Percentiles rank a stretch among this genome's conserved stretches.
These are phyloP conservation scores for Casuarina glauca DNA, from an alignment of 306 rosid species.

Conservation along the genomic window DNA sequence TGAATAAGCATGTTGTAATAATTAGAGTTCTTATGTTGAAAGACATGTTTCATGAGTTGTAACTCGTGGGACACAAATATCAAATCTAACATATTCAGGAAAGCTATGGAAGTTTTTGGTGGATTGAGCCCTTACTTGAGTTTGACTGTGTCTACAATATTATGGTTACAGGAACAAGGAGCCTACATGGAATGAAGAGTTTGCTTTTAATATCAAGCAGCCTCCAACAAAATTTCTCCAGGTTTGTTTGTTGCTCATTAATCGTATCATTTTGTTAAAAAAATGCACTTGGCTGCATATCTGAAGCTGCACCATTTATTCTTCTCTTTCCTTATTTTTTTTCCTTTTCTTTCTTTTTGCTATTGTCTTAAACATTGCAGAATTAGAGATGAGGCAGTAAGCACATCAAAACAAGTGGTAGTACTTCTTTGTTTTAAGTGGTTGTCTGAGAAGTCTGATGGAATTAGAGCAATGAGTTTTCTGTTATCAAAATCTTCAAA, in stretches of 20 bases:
- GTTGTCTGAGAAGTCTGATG: neutral
- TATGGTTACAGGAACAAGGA: constrained; percentile 63
- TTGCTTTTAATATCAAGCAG: constrained; percentile 64
- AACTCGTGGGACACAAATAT: neutral
- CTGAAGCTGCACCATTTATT: neutral
- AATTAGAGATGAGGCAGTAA: neutral
- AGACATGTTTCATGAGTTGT: constrained; percentile 20
- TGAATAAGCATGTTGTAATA: neutral
- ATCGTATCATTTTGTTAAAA: neutral
- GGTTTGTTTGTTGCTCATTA: constrained; percentile 52
- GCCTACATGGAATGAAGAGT: constrained; percentile 91
- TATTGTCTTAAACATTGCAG: neutral
- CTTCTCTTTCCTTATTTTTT: neutral
- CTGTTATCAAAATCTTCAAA: neutral
- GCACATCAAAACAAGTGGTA: neutral
- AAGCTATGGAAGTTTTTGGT: neutral
- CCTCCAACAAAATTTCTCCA: constrained; percentile 64
- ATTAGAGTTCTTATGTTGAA: constrained; percentile 16
- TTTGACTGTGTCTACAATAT: constrained; percentile 27
- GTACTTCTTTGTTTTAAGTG: neutral
- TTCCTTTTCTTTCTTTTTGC: neutral
- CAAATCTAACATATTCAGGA: constrained; percentile 1
- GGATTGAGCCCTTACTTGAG: constrained; percentile 3
- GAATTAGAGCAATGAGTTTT: neutral
- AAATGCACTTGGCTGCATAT: constrained; percentile 23